Percentiles rank a stretch among this genome's conserved stretches.
phyloP scores from a whole-genome alignment of 2,329 filamentous ascomycete genomes.

The Blastomyces gilchristii region DNA sequence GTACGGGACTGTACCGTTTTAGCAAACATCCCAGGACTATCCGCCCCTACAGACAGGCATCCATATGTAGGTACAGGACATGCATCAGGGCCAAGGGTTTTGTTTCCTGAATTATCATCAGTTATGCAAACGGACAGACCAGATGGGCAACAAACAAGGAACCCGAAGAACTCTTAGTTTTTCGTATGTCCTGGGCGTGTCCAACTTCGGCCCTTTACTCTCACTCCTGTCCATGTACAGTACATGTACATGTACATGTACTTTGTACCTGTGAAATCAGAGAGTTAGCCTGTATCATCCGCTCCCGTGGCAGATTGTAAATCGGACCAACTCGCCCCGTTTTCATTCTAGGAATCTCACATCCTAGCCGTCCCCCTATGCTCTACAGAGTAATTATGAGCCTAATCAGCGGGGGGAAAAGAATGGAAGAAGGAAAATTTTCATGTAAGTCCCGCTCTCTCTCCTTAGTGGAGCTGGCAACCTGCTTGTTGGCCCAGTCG shows the following conservation, averaged over 20 bases:
- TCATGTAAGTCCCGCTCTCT: not conserved
- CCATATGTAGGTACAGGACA: not conserved
- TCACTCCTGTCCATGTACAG: not conserved
- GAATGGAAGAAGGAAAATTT: not conserved
- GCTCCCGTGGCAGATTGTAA: not conserved
- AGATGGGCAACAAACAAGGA: not conserved
- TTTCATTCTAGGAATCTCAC: not conserved
- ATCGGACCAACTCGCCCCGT: constrained; percentile 3
- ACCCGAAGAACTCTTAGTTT: not conserved
- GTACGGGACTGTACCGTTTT: not conserved
- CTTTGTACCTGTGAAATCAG: not conserved
- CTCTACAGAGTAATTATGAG: not conserved
- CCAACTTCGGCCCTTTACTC: not conserved
- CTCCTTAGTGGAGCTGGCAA: not conserved
- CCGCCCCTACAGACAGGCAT: not conserved
- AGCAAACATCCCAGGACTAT: not conserved
- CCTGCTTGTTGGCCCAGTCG: not conserved
- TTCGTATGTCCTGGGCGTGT: not conserved
- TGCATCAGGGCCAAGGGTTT: not conserved
- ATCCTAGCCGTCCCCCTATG: not conserved
- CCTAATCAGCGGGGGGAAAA: not conserved
- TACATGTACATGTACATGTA: not conserved
- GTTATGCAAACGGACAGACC: not conserved
- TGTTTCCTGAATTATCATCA: constrained; percentile 1
- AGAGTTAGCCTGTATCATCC: not conserved